Evolutionary conservation across 1,284 basidiomycete species (phyloP), one percentile per base, ranked within the genome.

Genomic region (Coniferiporia sulphurascens): DNA sequence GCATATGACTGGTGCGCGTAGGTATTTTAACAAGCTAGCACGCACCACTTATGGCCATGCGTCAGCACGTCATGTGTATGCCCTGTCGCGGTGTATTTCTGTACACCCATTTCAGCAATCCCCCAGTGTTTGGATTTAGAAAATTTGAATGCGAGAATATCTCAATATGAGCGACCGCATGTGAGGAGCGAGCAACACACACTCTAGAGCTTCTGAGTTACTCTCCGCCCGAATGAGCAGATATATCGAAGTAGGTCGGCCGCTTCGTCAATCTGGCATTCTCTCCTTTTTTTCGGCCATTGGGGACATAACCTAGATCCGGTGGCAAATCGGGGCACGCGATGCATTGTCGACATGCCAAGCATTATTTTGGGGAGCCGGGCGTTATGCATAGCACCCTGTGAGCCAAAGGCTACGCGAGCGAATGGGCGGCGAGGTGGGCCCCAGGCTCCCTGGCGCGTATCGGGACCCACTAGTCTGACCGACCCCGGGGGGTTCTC

Each of bases 11-110:
- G 45, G n/a, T 48, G 54, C 46, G 32, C n/a, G 27, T 46, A 51
- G 41, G 36, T 48, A 48, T 52, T 52, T 58, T 52, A 52, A 52
- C 50, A 58, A 58, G 50, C 57, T 51, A 58, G 51, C 41, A 46
- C 35, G 19, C 21, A 15, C 57, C 57, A 34, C 32, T 46, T 53
- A 35, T 53, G 52, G 41, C 34, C 15, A 19, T 4, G 27, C 38
- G 8, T 22, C 15, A 41, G 9, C 27, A 27, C 38, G 7, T 41
- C 38, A 41, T 41, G 38, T 41, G 38, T 41, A 8, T 27, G 27
- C 27, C 27, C 38, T 41, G 38, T 12, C 12, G 9, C 15, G 15
- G 15, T 10, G 38, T 41, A 41, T 41, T 41, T 41, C 38, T 41
- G 38, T 41, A 27, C 27, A 27, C 27, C 38, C 38, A 12, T 12